These are phyloP conservation scores for Rhodosporidiobolus odoratus DNA, from an alignment of 768 basidiomycete genomes.

Conservation along the genomic window DNA sequence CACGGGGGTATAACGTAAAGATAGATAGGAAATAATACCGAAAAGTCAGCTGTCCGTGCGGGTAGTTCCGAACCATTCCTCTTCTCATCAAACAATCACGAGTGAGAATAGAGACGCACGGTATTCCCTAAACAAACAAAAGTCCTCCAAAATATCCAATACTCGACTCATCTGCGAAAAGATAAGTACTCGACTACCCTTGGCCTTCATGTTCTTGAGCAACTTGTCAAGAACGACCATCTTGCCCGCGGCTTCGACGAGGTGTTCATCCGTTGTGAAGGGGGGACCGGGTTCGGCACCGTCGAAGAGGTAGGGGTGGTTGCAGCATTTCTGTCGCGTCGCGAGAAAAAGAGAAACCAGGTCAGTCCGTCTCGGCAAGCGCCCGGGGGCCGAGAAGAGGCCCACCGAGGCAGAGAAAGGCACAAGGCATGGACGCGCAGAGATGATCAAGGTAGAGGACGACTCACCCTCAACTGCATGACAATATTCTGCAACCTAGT, in stretches of 20 bases:
- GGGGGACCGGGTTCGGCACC: slow-evolving; percentile 98
- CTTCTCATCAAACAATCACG: no score
- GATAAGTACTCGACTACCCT: slow-evolving; percentile 91
- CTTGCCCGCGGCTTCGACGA: slow-evolving; percentile 89
- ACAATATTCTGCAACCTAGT: slow-evolving; percentile 97
- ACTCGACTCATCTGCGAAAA: slow-evolving; percentile 99
- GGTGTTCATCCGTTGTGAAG: slow-evolving; percentile 95
- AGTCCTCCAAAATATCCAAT: slow-evolving; percentile 93
- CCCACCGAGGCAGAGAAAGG: neutral
- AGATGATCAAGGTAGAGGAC: slow-evolving; percentile 73
- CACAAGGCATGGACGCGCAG: slow-evolving; percentile 64
- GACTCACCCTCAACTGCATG: slow-evolving; percentile 78
- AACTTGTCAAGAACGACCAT: slow-evolving; percentile 97
- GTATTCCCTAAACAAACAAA: slow-evolving; percentile 82
- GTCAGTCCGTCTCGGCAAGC: neutral
- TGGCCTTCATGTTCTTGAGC: slow-evolving; percentile 74
- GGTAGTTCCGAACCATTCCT: neutral
- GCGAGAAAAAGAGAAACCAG: neutral
- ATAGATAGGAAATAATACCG: no score
- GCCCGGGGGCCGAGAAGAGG: no score
- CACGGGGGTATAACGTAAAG: neutral
- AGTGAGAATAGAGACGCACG: slow-evolving; percentile 58
- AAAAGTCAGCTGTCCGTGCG: no score
- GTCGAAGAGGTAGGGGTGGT: slow-evolving; percentile 89
- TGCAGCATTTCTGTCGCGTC: slow-evolving; percentile 50